A percentile compares a stretch with the other conserved stretches of the same genome.
These are phyloP conservation scores for Cladobotryum protrusum DNA, from an alignment of 2,329 filamentous ascomycete species.

Conservation along the genomic window DNA sequence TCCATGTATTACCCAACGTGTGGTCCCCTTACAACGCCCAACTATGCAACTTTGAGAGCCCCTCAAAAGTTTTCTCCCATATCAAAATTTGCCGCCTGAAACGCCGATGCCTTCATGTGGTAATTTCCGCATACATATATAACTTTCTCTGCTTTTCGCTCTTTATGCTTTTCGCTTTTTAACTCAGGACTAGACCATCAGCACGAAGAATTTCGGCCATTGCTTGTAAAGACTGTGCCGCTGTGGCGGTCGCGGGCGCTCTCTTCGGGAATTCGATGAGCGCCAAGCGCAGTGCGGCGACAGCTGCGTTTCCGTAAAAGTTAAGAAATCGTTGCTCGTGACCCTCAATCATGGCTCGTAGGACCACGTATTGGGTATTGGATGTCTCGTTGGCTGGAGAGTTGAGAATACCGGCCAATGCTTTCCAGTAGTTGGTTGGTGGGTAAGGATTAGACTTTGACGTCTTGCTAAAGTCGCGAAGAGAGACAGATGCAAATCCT, in stretches of 20 bases:
- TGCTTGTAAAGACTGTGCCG: conserved; percentile 46
- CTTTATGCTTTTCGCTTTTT: background rate
- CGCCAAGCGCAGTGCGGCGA: conserved; percentile 64
- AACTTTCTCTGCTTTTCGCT: conserved; percentile 1
- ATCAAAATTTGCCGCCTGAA: conserved; percentile 3
- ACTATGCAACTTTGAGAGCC: background rate
- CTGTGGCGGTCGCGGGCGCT: conserved; percentile 41
- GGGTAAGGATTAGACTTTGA: conserved; percentile 68
- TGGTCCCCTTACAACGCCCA: background rate
- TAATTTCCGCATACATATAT: conserved; percentile 1
- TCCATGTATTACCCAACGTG: background rate
- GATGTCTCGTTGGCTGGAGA: conserved; percentile 61
- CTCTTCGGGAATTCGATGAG: conserved; percentile 66
- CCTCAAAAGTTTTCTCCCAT: background rate
- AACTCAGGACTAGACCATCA: conserved; percentile 42
- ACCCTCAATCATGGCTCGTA: conserved; percentile 65
- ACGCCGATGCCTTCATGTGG: conserved; percentile 8
- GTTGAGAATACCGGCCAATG: conserved; percentile 70
- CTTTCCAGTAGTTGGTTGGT: conserved; percentile 74
- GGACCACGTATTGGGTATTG: conserved; percentile 66
- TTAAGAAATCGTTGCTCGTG: conserved; percentile 69
- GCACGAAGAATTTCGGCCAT: conserved; percentile 47
- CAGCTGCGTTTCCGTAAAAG: conserved; percentile 72
- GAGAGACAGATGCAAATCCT: conserved; percentile 74
- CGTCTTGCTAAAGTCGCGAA: conserved; percentile 73